Evolutionary conservation across 371 early-diverging fungal species (phyloP).

Genomic region (Syncephalastrum sp.): DNA sequence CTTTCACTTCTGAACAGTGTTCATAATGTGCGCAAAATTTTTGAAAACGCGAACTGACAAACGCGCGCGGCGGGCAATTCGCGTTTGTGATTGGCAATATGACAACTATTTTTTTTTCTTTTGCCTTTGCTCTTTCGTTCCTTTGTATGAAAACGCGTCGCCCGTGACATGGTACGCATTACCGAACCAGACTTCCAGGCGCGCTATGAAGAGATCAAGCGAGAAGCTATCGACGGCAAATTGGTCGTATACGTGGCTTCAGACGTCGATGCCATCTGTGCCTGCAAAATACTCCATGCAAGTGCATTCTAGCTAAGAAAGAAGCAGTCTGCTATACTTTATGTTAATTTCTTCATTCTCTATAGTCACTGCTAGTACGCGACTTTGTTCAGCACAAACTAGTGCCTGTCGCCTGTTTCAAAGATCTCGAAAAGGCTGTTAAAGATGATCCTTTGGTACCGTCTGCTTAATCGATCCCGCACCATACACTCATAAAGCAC

Average conservation of each 20-base stretch:
- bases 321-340: background rate
- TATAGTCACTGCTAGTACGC: conserved; percentile 63
- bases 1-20: no score
- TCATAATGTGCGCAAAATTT: no score
- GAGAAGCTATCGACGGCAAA: conserved; percentile 39
- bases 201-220: conserved; percentile 51
- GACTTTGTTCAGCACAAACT: conserved; percentile 79
- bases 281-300: conserved; percentile 78
- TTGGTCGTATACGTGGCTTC: conserved; percentile 76
- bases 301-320: background rate
- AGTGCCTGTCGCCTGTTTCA: conserved; percentile 72
- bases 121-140: no score
- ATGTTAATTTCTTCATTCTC: background rate
- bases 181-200: conserved; percentile 32
- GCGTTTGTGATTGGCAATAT: no score
- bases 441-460: conserved; percentile 14
- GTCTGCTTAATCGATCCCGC: background rate
- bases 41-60: no score
- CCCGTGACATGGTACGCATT: conserved; percentile 40
- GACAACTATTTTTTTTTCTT: no score
- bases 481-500: background rate
- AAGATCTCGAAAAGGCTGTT: conserved; percentile 64
- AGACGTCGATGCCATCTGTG: conserved; percentile 89
- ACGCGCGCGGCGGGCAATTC: no score
- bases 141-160: background rate